Evolutionary conservation across 1,139 yeast genomes (phyloP), one percentile per base, ranked within the genome.

Genomic region (Lodderomyces margitis): DNA sequence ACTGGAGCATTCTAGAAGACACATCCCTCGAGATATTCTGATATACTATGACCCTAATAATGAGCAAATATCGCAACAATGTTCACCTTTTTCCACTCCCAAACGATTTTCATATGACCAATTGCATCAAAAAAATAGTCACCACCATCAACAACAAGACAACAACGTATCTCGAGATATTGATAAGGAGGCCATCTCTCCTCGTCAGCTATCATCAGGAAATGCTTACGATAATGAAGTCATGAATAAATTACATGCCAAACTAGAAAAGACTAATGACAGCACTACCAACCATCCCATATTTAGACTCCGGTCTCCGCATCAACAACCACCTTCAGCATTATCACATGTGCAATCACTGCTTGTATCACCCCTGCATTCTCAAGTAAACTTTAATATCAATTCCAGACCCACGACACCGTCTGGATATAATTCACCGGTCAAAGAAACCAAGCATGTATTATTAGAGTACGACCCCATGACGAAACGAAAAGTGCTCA

Each of bases 401-500:
- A 12, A n/a, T 14, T 32, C 35, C 8, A 17, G 24, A 32, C 35
- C 35, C 8, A 12, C 35, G 8, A 32, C 32, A 11, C 32, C 37
- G 7, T 16, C 37, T 2, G 33, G 38, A 4, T 36, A 42, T 28
- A 28, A 43, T 21, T 39, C 47, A 11, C 51, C 62, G 3, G 96
- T 92, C 8, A 88, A 85, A 55, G 98, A 92, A 61, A 91, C 98
- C 1, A 83, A 79, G 47, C 78, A 78, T 46, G 89, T 94, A 5
- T 80, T 77, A 37, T 75, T 92, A 38, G 96, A 89, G 51, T 89
- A 87, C 59, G 96, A 92, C 60, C 98, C 98, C 0, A 77, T 86
- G 3, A 83, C 87, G 3, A 83, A 86, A 46, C 78, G 95, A 39
- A 87, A 91, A 59, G 82, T 86, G 21, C 73, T 94, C 47, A 94